phyloP scores from a whole-genome alignment of 2,329 filamentous ascomycete genomes.

The Podosphaera aphanis region DNA sequence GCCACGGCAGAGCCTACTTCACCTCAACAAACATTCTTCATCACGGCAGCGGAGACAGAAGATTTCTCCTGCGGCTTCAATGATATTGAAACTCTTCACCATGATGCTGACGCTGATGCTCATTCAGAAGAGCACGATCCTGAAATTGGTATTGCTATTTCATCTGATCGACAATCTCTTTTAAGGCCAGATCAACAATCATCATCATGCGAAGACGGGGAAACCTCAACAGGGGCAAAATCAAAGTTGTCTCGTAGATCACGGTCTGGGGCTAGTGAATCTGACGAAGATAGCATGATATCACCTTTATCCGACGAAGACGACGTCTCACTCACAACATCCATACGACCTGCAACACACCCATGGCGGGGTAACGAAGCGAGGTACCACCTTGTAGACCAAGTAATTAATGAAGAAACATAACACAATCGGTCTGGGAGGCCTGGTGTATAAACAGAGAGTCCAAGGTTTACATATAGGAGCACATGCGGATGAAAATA shows the following conservation, averaged over 20 bases:
- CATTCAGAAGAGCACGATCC: not conserved
- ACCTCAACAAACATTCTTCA: not conserved
- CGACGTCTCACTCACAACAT: not conserved
- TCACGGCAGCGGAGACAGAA: conserved; percentile 3
- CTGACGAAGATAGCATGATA: not conserved
- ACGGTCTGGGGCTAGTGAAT: not conserved
- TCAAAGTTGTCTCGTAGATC: not conserved
- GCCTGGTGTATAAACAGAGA: not conserved
- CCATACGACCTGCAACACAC: not conserved
- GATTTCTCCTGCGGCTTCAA: conserved; percentile 5
- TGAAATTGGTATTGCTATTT: not conserved
- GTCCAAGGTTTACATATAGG: not conserved
- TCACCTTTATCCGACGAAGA: not conserved
- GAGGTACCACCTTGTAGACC: not conserved
- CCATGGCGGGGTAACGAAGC: not conserved
- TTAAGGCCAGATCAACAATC: not conserved
- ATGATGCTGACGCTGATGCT: not conserved
- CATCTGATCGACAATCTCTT: not conserved
- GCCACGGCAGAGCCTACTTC: not conserved
- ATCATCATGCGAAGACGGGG: not conserved
- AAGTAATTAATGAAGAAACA: not conserved
- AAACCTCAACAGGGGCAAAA: not conserved
- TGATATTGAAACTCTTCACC: not conserved
- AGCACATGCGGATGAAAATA: not conserved
- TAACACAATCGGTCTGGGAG: not conserved